phyloP scores from a whole-genome alignment of 2,329 filamentous ascomycete species.

The Cadophora sp. region DNA sequence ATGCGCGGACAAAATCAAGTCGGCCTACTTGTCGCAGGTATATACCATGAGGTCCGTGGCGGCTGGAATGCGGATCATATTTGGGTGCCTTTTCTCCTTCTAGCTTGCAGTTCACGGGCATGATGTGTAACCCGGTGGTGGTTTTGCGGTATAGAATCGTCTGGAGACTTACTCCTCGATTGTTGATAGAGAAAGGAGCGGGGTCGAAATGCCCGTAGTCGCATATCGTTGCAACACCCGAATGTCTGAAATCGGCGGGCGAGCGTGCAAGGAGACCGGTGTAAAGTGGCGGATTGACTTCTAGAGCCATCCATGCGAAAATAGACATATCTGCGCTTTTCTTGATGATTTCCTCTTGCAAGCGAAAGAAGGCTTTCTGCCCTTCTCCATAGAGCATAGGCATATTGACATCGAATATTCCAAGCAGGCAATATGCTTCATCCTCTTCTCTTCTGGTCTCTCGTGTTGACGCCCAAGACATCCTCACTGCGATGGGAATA shows the following conservation, averaged over 20 bases:
- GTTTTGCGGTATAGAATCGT: neutral
- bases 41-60: neutral
- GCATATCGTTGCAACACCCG: neutral
- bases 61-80: neutral
- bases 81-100: no score
- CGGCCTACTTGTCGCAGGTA: neutral
- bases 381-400: constrained; percentile 6
- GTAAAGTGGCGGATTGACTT: neutral
- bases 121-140: neutral
- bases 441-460: neutral
- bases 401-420: neutral
- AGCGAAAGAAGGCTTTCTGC: neutral
- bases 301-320: neutral
- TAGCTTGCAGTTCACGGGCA: neutral
- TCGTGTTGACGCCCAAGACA: neutral
- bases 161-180: neutral
- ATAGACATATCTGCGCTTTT: neutral
- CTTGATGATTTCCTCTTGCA: neutral
- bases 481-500: neutral
- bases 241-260: neutral
- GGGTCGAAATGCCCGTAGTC: neutral
- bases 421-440: neutral
- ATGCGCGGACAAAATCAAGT: neutral
- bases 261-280: neutral
- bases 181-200: neutral